Evolutionary conservation across 2,329 filamentous ascomycete genomes (phyloP), one percentile per base, ranked within the genome.

Genomic region (Penicillium sp.): DNA sequence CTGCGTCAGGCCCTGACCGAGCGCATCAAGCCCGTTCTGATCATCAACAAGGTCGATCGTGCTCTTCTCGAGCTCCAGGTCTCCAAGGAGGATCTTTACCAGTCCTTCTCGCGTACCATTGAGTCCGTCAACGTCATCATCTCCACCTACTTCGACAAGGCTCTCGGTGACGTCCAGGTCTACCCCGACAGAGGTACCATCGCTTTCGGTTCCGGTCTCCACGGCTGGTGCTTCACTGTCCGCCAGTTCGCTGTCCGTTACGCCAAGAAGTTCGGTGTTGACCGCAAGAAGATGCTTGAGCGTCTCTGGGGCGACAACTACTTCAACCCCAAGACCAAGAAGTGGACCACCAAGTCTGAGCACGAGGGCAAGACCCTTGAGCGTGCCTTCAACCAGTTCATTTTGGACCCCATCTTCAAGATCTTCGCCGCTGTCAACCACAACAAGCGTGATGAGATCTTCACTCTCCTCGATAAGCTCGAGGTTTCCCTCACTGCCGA

Each of bases 11-110:
- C 94, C 79, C 91, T 99, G 71, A 90, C 91, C 87, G 94, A 99
- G 88, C 93, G 94, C 83, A 99, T 99, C 82, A 97, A 97, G 89
- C 94, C 94, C 74, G 93, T 99, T 75, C 87, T 97, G 77, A 89
- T 97, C 81, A 97, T 99, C 87, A 99, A 99, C 91, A 99, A 99
- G 89, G 94, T 99, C 80, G 94, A 99, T 78, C 93, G 94, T 83
- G 92, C 94, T 81, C 90, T 99, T 76, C 91, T 99, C 78, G 94
- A 99, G 83, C 88, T 99, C 65, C 94, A 99, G 84, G 88, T 97
- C 75, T 88, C 86, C 81, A 97, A 97, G 88, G 94, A 99, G 83
- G 94, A 99, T 77, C 84, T 99, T 69, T 99, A 96, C 88, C 93
- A 97, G 85, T 96, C 93, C 78, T 99, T 99, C 89, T 92, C 91